Conservation (phyloP, 2,329 filamentous ascomycete genomes). For the Fusarium nygamai region DNA sequence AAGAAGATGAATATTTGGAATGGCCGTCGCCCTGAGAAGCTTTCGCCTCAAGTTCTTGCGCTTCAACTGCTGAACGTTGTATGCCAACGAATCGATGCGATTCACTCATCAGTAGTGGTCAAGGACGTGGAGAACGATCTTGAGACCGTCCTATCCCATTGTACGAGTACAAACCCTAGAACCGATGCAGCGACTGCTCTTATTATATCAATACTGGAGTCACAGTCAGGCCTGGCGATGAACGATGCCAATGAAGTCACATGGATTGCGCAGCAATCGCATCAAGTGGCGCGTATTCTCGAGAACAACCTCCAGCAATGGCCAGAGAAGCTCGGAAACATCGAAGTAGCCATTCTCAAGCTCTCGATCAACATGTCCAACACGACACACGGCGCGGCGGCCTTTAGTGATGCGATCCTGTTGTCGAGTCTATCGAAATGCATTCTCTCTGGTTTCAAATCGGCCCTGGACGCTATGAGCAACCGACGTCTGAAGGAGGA, state of each 20-base stretch:
- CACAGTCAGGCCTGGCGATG: conserved; percentile 46
- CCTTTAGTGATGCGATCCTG: conserved; percentile 71
- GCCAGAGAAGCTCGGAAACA: conserved; percentile 41
- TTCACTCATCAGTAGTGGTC: conserved; percentile 43
- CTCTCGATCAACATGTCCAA: conserved; percentile 89
- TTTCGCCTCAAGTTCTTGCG: conserved; percentile 72
- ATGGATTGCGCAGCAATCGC: conserved; percentile 41
- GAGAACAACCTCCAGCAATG: conserved; percentile 44
- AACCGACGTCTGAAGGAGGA: conserved; percentile 60
- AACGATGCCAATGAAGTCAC: conserved; percentile 34
- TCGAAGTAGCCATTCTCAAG: conserved; percentile 52
- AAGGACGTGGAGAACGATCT: conserved; percentile 45
- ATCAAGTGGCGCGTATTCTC: conserved; percentile 46
- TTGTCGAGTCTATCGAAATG: conserved; percentile 59
- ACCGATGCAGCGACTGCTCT: conserved; percentile 55
- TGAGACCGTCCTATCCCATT: conserved; percentile 36
- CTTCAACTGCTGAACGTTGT: conserved; percentile 69
- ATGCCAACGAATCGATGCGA: conserved; percentile 43
- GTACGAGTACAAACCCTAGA: conserved; percentile 23
- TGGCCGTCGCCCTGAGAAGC: conserved; percentile 54
- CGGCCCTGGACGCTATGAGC: conserved; percentile 58
- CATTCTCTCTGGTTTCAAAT: conserved; percentile 62
- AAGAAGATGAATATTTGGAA: conserved; percentile 69
- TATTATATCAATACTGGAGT: conserved; percentile 52
- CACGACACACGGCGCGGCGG: conserved; percentile 76